Percentiles rank a stretch among this genome's conserved stretches.
These are phyloP conservation scores for Fusarium circinatum DNA, from an alignment of 2,329 filamentous ascomycete species.

Conservation along the genomic window DNA sequence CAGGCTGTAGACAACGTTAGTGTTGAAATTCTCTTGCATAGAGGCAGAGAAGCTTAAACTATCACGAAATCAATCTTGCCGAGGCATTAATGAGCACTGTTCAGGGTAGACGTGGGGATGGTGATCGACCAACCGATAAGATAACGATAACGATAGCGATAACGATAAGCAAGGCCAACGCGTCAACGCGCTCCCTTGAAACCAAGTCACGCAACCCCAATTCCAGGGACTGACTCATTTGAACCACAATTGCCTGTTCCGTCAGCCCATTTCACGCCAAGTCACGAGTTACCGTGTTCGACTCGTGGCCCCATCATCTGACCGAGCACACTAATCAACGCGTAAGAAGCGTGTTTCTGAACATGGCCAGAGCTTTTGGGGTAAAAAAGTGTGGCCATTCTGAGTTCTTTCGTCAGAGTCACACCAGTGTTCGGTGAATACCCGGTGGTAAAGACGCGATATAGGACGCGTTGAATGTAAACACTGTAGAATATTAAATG, in stretches of 20 bases:
- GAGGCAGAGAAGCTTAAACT: not conserved
- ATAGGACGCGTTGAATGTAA: not conserved
- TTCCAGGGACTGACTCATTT: not conserved
- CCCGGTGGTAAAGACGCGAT: not conserved
- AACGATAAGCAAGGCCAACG: not conserved
- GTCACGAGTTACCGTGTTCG: conserved; percentile 39
- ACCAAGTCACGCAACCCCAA: not conserved
- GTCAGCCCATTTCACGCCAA: conserved; percentile 23
- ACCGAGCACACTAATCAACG: not conserved
- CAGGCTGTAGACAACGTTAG: fast-evolving
- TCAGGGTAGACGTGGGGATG: not conserved
- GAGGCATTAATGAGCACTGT: not conserved
- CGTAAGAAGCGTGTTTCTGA: conserved; percentile 24
- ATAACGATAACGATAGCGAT: not conserved
- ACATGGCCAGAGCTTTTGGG: not conserved
- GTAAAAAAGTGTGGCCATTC: not conserved
- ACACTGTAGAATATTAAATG: not conserved
- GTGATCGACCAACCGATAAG: not conserved
- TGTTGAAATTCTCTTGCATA: too few species aligned
- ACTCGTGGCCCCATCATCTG: conserved; percentile 19
- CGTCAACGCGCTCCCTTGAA: not conserved
- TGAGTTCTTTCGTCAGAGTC: conserved; percentile 7
- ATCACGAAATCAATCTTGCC: not conserved
- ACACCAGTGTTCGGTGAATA: not conserved
- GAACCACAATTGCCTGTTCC: conserved; percentile 10